phyloP scores from a whole-genome alignment of 2,329 filamentous ascomycete genomes.

The Tolypocladium inflatum region DNA sequence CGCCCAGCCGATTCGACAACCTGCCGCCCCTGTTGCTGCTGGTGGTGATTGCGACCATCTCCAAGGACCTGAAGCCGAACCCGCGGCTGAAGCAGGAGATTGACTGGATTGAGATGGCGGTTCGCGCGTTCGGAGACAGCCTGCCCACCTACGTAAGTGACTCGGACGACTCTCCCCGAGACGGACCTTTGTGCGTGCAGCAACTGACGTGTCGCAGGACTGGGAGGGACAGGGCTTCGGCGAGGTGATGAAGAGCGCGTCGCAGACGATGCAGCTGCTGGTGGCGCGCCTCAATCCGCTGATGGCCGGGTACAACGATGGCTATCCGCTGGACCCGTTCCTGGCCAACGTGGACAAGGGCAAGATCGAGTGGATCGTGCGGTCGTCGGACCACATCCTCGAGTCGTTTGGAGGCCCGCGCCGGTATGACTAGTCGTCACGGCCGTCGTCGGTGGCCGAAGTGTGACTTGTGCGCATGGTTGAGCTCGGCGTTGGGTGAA shows the following conservation, averaged over 20 bases:
- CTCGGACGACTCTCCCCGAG: background rate
- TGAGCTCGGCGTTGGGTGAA: slow-evolving; percentile 4
- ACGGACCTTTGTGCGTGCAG: background rate
- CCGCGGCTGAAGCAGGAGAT: slow-evolving; percentile 45
- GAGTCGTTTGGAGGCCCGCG: slow-evolving; percentile 17
- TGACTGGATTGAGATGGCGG: slow-evolving; percentile 49
- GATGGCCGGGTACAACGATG: slow-evolving; percentile 22
- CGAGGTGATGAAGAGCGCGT: slow-evolving; percentile 28
- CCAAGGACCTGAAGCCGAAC: slow-evolving; percentile 44
- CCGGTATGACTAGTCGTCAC: slow-evolving; percentile 17
- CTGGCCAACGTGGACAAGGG: slow-evolving; percentile 24
- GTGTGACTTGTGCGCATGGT: background rate
- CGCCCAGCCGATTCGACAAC: slow-evolving; percentile 35
- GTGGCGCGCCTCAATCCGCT: slow-evolving; percentile 24
- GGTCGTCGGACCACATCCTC: slow-evolving; percentile 25
- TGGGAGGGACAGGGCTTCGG: slow-evolving; percentile 26
- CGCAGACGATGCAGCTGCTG: slow-evolving; percentile 28
- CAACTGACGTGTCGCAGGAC: slow-evolving; percentile 19
- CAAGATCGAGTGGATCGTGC: slow-evolving; percentile 30
- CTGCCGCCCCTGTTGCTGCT: slow-evolving; percentile 53
- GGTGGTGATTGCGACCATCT: slow-evolving; percentile 55
- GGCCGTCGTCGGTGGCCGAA: background rate
- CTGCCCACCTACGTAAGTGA: slow-evolving; percentile 41
- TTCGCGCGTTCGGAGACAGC: slow-evolving; percentile 41
- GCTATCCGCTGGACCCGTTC: slow-evolving; percentile 29